Conservation (phyloP, 2,329 filamentous ascomycete species). For the Cercospora sesami region DNA sequence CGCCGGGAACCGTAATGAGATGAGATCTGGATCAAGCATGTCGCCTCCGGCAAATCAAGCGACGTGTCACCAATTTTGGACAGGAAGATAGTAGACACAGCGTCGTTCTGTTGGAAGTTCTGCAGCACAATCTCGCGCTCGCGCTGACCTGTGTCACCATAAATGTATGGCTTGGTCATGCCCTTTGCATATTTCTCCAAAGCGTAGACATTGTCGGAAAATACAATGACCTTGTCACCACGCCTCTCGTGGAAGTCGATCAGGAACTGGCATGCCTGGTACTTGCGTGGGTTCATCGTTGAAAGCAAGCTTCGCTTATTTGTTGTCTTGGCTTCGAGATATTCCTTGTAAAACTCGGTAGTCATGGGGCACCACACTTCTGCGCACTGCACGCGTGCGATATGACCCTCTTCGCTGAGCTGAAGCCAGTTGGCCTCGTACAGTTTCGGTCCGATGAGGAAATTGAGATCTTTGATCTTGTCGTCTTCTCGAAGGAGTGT, state of each 20-base stretch:
- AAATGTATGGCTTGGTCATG: constrained; percentile 85
- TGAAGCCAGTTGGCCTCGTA: constrained; percentile 99
- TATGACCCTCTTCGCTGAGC: constrained; percentile 92
- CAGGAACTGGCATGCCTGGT: constrained; percentile 95
- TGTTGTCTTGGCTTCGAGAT: constrained; percentile 66
- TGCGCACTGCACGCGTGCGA: constrained; percentile 94
- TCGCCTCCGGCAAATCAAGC: constrained; percentile 94
- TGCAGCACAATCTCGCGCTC: constrained; percentile 86
- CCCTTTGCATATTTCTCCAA: constrained; percentile 81
- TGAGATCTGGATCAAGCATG: constrained; percentile 94
- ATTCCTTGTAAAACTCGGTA: constrained; percentile 95
- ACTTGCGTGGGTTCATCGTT: constrained; percentile 97
- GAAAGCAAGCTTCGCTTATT: constrained; percentile 72
- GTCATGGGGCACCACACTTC: constrained; percentile 99
- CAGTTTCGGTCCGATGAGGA: constrained; percentile 92
- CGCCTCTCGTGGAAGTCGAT: constrained; percentile 95
- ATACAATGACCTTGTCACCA: constrained; percentile 97
- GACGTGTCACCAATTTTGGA: constrained; percentile 98
- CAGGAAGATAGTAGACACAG: constrained; percentile 88
- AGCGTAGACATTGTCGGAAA: constrained; percentile 95
- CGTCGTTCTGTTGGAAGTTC: constrained; percentile 91
- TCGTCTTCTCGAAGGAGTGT: constrained; percentile 95
- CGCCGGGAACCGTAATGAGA: constrained; percentile 95
- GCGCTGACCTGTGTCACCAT: constrained; percentile 78
- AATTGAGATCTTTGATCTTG: constrained; percentile 97